Base-by-base conservation (phyloP, 352 stramenopile species). In the Globisporangium polare region DNA sequence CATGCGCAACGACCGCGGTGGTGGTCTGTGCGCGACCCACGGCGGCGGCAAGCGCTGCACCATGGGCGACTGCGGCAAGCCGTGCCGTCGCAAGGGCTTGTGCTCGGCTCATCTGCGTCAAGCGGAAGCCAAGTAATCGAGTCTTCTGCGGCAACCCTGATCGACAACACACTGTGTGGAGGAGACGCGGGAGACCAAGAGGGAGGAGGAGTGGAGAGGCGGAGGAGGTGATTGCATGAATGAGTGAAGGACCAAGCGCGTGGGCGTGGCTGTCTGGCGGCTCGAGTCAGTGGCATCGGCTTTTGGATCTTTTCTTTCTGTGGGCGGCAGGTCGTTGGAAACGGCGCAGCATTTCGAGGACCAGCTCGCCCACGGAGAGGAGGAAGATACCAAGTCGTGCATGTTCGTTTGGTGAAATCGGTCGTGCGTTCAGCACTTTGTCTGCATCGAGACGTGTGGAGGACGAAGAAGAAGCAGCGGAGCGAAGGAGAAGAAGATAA, bases 1-100 rank as follows among this genome's bases (percentile, higher is more conserved):
- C 77, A 92, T 85, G 71, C 80, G 83, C 47, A 93, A 95, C 67
- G 86, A 95, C 67, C 87, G 87, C 56, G 87, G 87, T 49, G 82
- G 86, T 73, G 88, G 88, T 24, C 61, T 83, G 47, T 89, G 80
- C 29, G 79, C 85, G 20, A 88, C 77, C 18, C 88, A 96, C 62
- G 88, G 88, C 20, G 88, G 88, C 31, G 88, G 88, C 58, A 93
- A 91, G 69, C 85, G 88, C 61, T 96, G 88, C 72, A 67, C 67
- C 13, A 63, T 86, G 29, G 72, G 77, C 10, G 75, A 72, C 37
- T 96, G 88, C 74, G 66, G 58, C 39, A 90, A 90, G 69, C 83
- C 86, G 22, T 94, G 83, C 69, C 80, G 86, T 60, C 80, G 85
- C 62, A 90, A 93, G 71, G 80, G 84, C 18, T 69, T 93, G 53